A percentile compares a stretch with the other conserved stretches of the same genome.
These are phyloP conservation scores for Neurospora hispaniola DNA, from an alignment of 495 filamentous ascomycete species.

Conservation along the genomic window DNA sequence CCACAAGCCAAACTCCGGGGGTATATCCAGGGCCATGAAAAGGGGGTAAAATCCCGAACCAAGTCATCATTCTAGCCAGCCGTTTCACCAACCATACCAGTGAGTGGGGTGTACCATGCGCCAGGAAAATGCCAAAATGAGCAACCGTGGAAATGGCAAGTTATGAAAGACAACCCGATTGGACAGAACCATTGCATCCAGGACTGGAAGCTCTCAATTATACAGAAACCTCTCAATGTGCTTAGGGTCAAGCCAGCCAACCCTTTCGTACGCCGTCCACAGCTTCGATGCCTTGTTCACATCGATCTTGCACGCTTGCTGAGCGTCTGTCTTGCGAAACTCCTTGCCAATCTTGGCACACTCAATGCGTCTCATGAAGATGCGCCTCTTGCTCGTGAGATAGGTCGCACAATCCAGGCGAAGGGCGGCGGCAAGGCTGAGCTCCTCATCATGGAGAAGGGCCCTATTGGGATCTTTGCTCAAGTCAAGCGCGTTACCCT, in stretches of 20 bases:
- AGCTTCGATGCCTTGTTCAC: conserved; percentile 97
- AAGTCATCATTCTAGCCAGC: not conserved
- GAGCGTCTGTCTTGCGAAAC: conserved; percentile 95
- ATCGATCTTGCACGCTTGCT: conserved; percentile 95
- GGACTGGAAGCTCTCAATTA: not conserved
- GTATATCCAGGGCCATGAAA: not conserved
- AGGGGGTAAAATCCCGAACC: not conserved
- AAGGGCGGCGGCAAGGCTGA: conserved; percentile 66
- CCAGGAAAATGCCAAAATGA: not conserved
- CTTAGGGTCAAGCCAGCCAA: conserved; percentile 71
- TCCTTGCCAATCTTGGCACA: conserved; percentile 64
- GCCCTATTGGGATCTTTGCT: conserved; percentile 65
- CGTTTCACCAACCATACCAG: not conserved
- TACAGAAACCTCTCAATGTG: conserved; percentile 46
- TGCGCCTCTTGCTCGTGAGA: conserved; percentile 86
- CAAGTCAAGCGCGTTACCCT: conserved; percentile 69
- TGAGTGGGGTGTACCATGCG: not conserved
- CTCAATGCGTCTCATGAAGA: conserved; percentile 70
- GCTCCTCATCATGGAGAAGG: conserved; percentile 70
- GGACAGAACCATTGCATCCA: conserved; percentile 3
- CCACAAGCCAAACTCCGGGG: not conserved
- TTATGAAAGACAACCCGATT: conserved; percentile 3
- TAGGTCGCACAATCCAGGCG: conserved; percentile 86
- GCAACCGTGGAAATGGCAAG: not conserved
- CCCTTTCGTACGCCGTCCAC: conserved; percentile 82